Conservation (phyloP, 179 eudicot genomes). For the Corrigiola litoralis region DNA sequence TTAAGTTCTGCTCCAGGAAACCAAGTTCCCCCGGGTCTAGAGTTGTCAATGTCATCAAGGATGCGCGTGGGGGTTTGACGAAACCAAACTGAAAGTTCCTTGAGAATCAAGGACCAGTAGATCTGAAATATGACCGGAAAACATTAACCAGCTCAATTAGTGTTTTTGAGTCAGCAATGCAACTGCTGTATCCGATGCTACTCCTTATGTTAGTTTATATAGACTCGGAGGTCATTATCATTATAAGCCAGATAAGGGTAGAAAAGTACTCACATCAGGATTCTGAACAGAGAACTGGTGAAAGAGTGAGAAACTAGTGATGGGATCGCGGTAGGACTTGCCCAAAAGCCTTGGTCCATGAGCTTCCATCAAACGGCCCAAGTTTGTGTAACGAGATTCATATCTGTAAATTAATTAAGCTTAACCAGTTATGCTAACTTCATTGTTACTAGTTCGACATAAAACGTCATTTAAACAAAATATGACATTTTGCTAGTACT, state of each 20-base stretch:
- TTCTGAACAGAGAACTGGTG: conserved; percentile 57
- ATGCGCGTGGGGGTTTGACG: conserved; percentile 59
- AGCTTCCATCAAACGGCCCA: conserved; percentile 79
- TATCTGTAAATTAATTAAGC: conserved; percentile 10
- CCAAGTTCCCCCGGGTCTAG: conserved; percentile 83
- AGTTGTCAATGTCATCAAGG: conserved; percentile 55
- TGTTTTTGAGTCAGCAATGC: neutral
- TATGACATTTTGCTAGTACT: too few relatives aligned
- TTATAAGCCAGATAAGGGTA: neutral
- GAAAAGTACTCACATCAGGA: conserved; percentile 52
- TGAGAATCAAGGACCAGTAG: conserved; percentile 66
- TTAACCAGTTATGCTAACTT: too few relatives aligned
- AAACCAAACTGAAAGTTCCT: conserved; percentile 64
- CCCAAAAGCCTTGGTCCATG: conserved; percentile 77
- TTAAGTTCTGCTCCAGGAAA: conserved; percentile 82
- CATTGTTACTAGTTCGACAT: too few relatives aligned
- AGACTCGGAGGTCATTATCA: neutral
- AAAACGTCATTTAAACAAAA: too few relatives aligned
- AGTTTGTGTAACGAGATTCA: conserved; percentile 42
- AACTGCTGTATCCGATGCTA: neutral
- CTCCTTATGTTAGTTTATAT: too few relatives aligned
- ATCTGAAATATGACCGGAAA: conserved; percentile 39
- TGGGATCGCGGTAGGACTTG: conserved; percentile 62
- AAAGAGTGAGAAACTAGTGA: conserved; percentile 63
- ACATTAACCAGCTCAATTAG: neutral